Conservation (phyloP, 2,329 filamentous ascomycete genomes). For the Verruconis gallopava region DNA sequence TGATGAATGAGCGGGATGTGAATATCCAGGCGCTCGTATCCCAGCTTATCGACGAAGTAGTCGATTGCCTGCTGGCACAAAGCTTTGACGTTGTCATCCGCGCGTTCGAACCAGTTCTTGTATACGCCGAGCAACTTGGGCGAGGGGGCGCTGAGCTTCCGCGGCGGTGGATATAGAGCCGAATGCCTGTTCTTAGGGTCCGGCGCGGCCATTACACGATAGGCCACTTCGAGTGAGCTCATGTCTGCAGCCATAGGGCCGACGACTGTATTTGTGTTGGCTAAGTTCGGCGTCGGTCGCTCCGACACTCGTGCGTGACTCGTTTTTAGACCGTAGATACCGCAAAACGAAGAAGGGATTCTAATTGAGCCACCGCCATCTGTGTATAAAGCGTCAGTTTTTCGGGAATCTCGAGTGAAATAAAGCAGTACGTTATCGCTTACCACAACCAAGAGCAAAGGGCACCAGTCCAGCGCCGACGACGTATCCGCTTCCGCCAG, state of each 20-base stretch:
- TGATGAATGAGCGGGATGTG: conserved; percentile 53
- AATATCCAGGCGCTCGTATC: conserved; percentile 47
- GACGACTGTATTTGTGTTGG: conserved; percentile 50
- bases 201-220: conserved; percentile 63
- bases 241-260: conserved; percentile 68
- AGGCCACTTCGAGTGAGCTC: conserved; percentile 68
- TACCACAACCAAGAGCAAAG: conserved; percentile 61
- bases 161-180: conserved; percentile 45
- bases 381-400: conserved; percentile 13
- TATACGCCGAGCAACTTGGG: conserved; percentile 57
- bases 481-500: conserved; percentile 61
- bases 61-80: conserved; percentile 50
- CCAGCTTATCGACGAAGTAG: conserved; percentile 38
- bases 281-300: conserved; percentile 45
- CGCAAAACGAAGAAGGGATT: conserved; percentile 63
- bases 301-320: conserved; percentile 56
- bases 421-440: conserved; percentile 50
- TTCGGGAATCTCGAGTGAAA: neutral
- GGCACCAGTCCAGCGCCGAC: conserved; percentile 59
- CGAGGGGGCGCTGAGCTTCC: conserved; percentile 29
- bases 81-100: conserved; percentile 49
- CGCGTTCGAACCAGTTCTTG: conserved; percentile 54
- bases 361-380: conserved; percentile 67
- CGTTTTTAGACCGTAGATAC: conserved; percentile 70
- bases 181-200: conserved; percentile 51